These are phyloP conservation scores for Malassezia sympodialis DNA, from an alignment of 1,284 basidiomycete species.

Conservation along the genomic window DNA sequence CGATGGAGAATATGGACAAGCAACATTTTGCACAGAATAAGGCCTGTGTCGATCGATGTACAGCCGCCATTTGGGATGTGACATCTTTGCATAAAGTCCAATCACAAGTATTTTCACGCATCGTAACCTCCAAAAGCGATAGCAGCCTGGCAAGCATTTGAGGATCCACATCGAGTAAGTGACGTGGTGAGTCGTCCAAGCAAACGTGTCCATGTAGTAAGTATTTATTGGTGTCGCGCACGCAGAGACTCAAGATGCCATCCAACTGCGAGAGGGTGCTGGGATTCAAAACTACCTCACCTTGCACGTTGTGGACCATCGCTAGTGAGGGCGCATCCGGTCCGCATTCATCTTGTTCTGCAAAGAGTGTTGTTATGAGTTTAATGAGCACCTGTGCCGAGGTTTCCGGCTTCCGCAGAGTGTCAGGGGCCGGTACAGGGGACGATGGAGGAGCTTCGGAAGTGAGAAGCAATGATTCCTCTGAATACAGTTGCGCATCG, in stretches of 20 bases:
- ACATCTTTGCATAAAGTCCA: neutral
- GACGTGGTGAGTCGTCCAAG: neutral
- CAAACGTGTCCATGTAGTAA: neutral
- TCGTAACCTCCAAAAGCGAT: slow-evolving; percentile 25
- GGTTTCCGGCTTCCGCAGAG: neutral
- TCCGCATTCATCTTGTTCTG: slow-evolving; percentile 1
- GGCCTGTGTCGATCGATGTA: slow-evolving; percentile 19
- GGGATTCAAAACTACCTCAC: neutral
- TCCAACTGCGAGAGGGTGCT: neutral
- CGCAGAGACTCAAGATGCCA: slow-evolving; percentile 3
- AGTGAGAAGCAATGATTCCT: slow-evolving; percentile 7
- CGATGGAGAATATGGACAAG: slow-evolving; percentile 64
- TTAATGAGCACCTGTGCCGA: neutral
- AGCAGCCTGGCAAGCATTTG: slow-evolving; percentile 20
- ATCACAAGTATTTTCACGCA: neutral
- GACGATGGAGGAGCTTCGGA: slow-evolving; percentile 6
- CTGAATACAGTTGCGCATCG: slow-evolving; percentile 15
- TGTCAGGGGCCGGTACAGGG: neutral
- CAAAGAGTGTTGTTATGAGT: neutral
- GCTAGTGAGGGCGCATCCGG: neutral
- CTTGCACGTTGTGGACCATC: neutral
- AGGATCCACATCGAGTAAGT: slow-evolving; percentile 15
- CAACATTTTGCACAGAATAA: slow-evolving; percentile 71
- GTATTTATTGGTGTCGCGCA: slow-evolving; percentile 7
- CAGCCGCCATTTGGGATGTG: neutral